Base-by-base conservation (phyloP, 495 filamentous ascomycete species). In the Poronia punctata region DNA sequence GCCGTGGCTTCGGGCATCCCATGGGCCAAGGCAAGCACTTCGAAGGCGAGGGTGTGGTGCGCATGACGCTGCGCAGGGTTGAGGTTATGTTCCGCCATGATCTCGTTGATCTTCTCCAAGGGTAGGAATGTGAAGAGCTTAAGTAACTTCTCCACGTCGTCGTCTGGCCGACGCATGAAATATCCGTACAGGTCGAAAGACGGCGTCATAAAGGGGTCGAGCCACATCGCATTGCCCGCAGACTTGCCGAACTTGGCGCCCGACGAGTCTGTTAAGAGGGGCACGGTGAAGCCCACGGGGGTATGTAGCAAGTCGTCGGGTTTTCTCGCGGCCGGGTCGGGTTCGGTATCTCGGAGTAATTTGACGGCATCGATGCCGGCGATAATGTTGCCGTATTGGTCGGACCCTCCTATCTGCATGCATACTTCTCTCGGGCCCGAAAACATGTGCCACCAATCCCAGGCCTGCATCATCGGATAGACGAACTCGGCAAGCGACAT, bases 361-460 rank as follows among this genome's bases (percentile, higher is more conserved):
- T 87, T 86, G 47, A 97, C 67, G 2, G 83, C 75, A 26, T 95
- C 85, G 56, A 95, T 83, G 16, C 92, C 92, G 27, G 89, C 80
- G 5, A 93, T 70, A 46, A 99, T 96, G 57, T 99, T 99, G 44
- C 92, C 92, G 60, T 79, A 99, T 60, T 99, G 92, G 59, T 99
- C 92, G 19, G 87, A 83, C 29, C 92, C 92, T 36, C 92, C 92
- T 28, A 99, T 88, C 60, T 98, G 85, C 49, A 92, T 72, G 50
- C 84, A 82, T 7, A 84, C 69, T 5, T 71, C 75, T 18, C 74
- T 70, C n/a, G 34, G 43, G 2, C 57, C 66, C 1, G 18, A 23
- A 53, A 83, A 88, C 62, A 97, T 68, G 38, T 79, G 60, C 83
- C 84, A 96, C 81, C 88, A 99, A 60, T 99, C 92, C 80, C 88